These are phyloP conservation scores for Tripidium arundinaceum DNA, from an alignment of 202 grass and related monocot genomes.

Conservation along the genomic window DNA sequence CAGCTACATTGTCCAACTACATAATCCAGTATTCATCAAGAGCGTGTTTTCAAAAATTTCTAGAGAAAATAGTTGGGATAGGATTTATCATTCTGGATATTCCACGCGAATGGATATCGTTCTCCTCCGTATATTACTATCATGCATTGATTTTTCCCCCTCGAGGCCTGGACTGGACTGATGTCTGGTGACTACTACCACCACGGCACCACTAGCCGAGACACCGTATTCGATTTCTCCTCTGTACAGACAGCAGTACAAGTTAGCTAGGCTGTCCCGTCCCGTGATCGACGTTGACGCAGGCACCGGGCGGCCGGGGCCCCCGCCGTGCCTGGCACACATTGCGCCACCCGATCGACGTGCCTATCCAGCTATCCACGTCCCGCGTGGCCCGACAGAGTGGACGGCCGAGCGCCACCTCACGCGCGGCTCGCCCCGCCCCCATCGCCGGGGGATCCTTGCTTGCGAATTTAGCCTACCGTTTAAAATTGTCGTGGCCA, in stretches of 20 bases:
- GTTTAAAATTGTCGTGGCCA: background rate
- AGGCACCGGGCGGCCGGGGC: no score
- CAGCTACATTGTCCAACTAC: no score
- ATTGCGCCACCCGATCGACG: background rate
- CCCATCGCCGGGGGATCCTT: background rate
- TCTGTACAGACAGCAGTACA: background rate
- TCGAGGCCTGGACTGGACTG: no score
- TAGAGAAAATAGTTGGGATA: background rate
- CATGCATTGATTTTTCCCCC: background rate
- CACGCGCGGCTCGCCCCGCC: no score
- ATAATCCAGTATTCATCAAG: no score
- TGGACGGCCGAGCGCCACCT: background rate
- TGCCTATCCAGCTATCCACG: background rate
- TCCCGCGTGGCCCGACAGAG: background rate
- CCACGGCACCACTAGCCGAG: no score
- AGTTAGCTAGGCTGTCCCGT: background rate
- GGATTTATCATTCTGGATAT: background rate
- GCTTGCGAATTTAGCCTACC: background rate
- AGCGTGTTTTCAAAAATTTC: no score
- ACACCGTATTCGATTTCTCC: slow-evolving; percentile 9
- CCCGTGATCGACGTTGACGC: background rate
- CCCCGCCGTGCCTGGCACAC: background rate
- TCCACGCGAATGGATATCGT: background rate
- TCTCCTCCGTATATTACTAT: background rate
- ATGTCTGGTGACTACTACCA: background rate